A percentile compares a stretch with the other conserved stretches of the same genome.
These are phyloP conservation scores for Haematococcus sp. DNA, from an alignment of 139 green algal species.

Conservation along the genomic window DNA sequence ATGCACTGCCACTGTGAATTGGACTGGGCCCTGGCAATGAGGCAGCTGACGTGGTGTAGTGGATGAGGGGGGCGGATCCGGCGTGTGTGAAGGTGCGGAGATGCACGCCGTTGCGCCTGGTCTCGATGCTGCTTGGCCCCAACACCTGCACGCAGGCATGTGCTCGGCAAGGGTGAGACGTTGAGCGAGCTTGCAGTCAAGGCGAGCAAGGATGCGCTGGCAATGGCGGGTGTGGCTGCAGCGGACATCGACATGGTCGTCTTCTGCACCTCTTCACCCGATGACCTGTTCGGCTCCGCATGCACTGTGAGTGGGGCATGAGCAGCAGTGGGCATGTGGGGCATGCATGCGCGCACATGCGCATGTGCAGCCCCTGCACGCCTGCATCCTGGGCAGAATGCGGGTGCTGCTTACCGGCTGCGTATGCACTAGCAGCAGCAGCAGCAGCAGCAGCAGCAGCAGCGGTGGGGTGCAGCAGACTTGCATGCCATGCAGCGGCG, in stretches of 20 bases:
- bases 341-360: neutral
- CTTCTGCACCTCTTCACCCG: slow-evolving; percentile 89
- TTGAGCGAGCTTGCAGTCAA: slow-evolving; percentile 66
- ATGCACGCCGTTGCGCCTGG: neutral
- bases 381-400: too few relatives aligned
- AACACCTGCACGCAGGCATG: slow-evolving; percentile 49
- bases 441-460: too few relatives aligned
- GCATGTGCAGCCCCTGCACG: too few relatives aligned
- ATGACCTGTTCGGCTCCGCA: slow-evolving; percentile 94
- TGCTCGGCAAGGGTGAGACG: slow-evolving; percentile 74
- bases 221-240: slow-evolving; percentile 81
- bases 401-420: too few relatives aligned
- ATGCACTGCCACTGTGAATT: too few relatives aligned
- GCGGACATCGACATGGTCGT: slow-evolving; percentile 91
- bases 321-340: neutral
- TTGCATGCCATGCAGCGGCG: too few relatives aligned
- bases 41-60: neutral
- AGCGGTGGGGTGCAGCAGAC: too few relatives aligned
- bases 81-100: neutral
- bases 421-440: too few relatives aligned
- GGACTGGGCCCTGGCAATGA: neutral
- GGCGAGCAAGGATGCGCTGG: slow-evolving; percentile 70
- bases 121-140: neutral
- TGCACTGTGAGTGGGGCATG: slow-evolving; percentile 25
- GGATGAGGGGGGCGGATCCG: neutral